Conservation (phyloP, 768 basidiomycete species). For the Trametes maxima region DNA sequence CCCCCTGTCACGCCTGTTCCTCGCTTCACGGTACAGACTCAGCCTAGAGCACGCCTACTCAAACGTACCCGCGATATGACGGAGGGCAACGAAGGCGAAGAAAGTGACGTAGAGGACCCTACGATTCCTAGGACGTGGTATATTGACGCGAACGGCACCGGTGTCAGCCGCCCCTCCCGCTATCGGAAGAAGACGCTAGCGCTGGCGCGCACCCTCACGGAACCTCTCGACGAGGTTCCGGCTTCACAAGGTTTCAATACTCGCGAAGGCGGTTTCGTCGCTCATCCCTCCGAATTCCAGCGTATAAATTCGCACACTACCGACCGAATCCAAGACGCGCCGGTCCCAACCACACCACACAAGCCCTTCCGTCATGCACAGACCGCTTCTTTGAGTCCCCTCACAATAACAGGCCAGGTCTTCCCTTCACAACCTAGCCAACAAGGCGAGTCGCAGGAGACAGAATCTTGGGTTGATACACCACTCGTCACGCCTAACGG, state of each 20-base stretch:
- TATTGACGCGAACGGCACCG: constrained; percentile 18
- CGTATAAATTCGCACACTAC: constrained; percentile 4
- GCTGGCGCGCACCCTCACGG: constrained; percentile 38
- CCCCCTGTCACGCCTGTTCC: constrained; percentile 60
- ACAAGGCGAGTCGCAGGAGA: constrained; percentile 43
- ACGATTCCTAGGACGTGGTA: constrained; percentile 12
- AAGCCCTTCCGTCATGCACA: neutral
- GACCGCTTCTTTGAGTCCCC: constrained; percentile 1
- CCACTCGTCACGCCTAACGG: constrained; percentile 59
- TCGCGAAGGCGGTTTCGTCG: constrained; percentile 9
- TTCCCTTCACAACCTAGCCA: constrained; percentile 6
- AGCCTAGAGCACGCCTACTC: constrained; percentile 41
- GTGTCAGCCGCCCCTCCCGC: constrained; percentile 10
- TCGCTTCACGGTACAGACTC: constrained; percentile 47
- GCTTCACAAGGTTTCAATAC: constrained; percentile 16
- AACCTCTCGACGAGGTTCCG: constrained; percentile 33
- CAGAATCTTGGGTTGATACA: constrained; percentile 50
- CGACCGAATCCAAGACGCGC: neutral
- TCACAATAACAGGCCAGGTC: neutral
- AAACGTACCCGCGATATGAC: constrained; percentile 42
- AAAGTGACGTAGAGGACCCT: constrained; percentile 20
- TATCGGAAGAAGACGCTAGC: constrained; percentile 30
- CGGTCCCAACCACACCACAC: constrained; percentile 14
- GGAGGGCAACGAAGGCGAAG: constrained; percentile 31
- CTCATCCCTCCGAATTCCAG: constrained; percentile 4